Base-by-base conservation (phyloP, 2,329 filamentous ascomycete species). In the Sarocladium kiliense region DNA sequence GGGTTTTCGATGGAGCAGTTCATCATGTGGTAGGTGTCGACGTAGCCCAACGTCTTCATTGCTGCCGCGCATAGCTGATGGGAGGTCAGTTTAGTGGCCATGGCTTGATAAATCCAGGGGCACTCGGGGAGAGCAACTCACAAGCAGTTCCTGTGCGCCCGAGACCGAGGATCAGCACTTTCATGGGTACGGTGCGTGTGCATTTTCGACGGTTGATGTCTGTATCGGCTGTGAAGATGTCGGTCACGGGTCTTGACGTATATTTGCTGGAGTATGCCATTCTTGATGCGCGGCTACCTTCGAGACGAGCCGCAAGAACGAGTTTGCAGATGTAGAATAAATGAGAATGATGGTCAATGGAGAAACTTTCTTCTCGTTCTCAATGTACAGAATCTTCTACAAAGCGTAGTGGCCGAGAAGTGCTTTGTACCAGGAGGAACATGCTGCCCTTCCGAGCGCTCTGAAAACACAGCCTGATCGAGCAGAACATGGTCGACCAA, bases 11-110 rank as follows among this genome's bases (percentile, higher is more conserved):
- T 81, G 57, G 80, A 83, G 60, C 80, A 82, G 63, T 79, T 85
- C 81, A 87, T 85, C 84, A 87, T 87, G 74, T 89, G 86, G 76
- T 89, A 88, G 58, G 81, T 85, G 68, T 87, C 82, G 62, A 80
- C 74, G 67, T 85, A 88, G 58, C 86, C 86, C 39, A 89, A 76
- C 62, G 82, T 75, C 64, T 84, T 79, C 66, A 89, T 78, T 19
- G 86, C 86, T n/a, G 42, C 78, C 80, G 58, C 84, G 78, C 64
- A 88, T 80, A 42, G 85, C 81, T 84, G 56, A n/a, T 18, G 11
- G 12, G 12, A n/a, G 12, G 30, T 34, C 30, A 34, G 30, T 44
- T 10, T 16, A 12, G 7, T 34, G 30, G 30, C 30, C 30, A 34
- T 34, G 30, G 14, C 9, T 34, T 34, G 19, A 54, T 44, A 19